Conservation (phyloP, 306 rosid genomes). For the Lotus japonicus region DNA sequence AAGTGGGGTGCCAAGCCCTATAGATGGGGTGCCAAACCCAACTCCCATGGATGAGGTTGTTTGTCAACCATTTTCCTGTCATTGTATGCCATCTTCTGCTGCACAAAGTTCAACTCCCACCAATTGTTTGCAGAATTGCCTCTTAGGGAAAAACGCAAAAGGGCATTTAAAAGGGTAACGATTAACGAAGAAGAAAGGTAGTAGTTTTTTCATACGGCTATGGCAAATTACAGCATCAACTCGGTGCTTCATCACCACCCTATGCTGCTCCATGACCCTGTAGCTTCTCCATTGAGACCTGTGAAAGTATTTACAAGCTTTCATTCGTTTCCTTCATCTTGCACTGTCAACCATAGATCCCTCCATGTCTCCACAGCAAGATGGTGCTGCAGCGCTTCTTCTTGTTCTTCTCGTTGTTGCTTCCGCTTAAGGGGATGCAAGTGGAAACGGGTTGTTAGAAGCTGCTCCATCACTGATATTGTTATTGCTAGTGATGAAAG, state of each 20-base stretch:
- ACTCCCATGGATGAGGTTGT: too few species aligned
- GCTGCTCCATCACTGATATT: conserved; percentile 43
- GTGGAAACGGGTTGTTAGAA: conserved; percentile 25
- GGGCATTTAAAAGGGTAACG: not conserved
- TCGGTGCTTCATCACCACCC: conserved; percentile 36
- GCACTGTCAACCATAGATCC: not conserved
- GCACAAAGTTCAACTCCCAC: not conserved
- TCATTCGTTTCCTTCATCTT: conserved; percentile 28
- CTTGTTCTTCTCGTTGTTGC: not conserved
- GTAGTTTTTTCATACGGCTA: not conserved
- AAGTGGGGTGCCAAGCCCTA: too few species aligned
- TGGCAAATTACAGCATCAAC: conserved; percentile 32
- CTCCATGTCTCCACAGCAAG: conserved; percentile 16
- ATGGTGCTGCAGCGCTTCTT: conserved; percentile 8
- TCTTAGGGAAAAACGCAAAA: not conserved
- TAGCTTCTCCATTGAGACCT: conserved; percentile 17
- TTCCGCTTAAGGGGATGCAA: conserved; percentile 19
- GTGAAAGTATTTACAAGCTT: conserved; percentile 7
- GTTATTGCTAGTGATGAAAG: conserved; percentile 47
- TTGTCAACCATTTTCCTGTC: too few species aligned
- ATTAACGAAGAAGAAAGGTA: not conserved
- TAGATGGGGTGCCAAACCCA: too few species aligned
- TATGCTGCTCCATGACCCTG: conserved; percentile 30
- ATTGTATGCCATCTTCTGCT: too few species aligned
- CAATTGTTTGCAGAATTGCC: conserved; percentile 46